phyloP scores from a whole-genome alignment of 306 rosid genomes.

The Mucuna pruriens region DNA sequence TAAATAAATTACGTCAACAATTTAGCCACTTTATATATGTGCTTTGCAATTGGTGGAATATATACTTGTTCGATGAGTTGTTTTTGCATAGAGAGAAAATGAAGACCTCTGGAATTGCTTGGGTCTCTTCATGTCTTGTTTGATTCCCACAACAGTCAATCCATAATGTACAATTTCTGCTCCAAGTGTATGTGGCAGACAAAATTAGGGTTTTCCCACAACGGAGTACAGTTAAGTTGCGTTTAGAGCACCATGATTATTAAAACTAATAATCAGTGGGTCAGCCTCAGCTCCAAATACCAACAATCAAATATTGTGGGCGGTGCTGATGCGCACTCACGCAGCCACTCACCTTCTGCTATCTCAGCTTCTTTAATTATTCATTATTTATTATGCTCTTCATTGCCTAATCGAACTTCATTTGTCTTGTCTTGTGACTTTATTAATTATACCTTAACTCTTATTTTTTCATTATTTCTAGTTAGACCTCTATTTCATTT shows the following conservation, averaged over 20 bases:
- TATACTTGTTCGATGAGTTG: not conserved
- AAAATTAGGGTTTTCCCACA: constrained; percentile 54
- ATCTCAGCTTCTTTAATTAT: constrained; percentile 6
- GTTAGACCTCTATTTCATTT: not conserved
- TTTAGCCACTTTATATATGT: not conserved
- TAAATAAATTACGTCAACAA: not conserved
- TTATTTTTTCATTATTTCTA: not conserved
- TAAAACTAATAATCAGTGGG: constrained; percentile 25
- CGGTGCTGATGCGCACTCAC: constrained; percentile 48
- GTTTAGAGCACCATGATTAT: not conserved
- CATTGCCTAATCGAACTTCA: no score
- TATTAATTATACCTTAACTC: not conserved
- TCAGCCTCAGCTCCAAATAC: constrained; percentile 35
- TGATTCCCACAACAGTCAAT: constrained; percentile 57
- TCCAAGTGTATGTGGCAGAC: constrained; percentile 60
- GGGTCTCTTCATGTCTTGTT: constrained; percentile 56
- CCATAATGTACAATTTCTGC: constrained; percentile 21
- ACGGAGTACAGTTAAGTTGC: constrained; percentile 22
- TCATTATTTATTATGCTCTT: no score
- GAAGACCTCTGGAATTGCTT: constrained; percentile 49
- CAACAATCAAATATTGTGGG: constrained; percentile 38
- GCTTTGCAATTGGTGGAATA: constrained; percentile 37
- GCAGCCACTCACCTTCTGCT: not conserved
- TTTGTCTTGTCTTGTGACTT: not conserved
- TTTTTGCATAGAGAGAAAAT: not conserved